Evolutionary conservation across 2,329 filamentous ascomycete species (phyloP).

Genomic region (Hypoxylon sp.): DNA sequence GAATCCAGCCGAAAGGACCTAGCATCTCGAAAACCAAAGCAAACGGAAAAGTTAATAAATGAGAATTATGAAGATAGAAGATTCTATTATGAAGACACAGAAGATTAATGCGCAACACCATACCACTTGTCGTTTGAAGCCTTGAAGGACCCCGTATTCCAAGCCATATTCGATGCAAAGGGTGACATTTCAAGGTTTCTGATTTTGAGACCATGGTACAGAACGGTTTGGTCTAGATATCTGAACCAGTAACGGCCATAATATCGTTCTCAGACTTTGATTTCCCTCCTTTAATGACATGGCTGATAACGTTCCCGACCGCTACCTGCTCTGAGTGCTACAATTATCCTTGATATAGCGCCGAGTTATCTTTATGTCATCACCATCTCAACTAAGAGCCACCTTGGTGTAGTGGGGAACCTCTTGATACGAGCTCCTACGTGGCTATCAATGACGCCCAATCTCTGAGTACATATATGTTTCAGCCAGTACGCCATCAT

Average conservation of each 20-base stretch:
- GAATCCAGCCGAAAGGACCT: slow-evolving; percentile 2
- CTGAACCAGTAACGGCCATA: neutral
- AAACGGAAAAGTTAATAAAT: too few species aligned
- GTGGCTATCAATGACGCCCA: neutral
- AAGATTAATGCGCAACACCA: neutral
- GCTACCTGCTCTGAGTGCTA: neutral
- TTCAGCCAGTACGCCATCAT: neutral
- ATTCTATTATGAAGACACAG: too few species aligned
- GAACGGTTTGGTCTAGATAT: neutral
- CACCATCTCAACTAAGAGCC: neutral
- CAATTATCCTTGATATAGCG: neutral
- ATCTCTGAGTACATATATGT: neutral
- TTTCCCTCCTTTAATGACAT: neutral
- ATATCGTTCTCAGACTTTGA: neutral
- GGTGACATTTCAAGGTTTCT: neutral
- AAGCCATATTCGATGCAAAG: neutral
- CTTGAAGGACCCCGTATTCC: neutral
- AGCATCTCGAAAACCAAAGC: slow-evolving; percentile 5
- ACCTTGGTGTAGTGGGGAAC: too few species aligned
- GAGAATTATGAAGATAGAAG: neutral
- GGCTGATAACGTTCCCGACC: neutral
- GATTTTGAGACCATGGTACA: neutral
- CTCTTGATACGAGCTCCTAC: neutral
- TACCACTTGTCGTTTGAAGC: neutral
- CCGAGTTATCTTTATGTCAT: neutral